Conservation (phyloP, 2,329 filamentous ascomycete species). For the Xylariaceae sp. region DNA sequence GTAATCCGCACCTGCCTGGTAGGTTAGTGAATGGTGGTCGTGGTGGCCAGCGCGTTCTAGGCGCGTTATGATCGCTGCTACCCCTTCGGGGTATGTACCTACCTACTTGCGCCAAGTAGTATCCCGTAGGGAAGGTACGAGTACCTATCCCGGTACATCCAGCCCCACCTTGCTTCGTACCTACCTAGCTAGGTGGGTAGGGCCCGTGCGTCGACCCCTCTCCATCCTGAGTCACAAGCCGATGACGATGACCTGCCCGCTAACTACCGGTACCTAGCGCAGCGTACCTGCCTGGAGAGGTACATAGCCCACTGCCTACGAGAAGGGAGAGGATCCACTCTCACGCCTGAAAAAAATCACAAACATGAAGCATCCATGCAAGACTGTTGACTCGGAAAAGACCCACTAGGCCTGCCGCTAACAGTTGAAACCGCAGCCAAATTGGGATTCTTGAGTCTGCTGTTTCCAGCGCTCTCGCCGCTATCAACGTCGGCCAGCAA, state of each 20-base stretch:
- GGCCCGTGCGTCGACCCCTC: neutral
- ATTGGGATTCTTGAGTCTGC: constrained; percentile 26
- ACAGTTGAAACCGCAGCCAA: constrained; percentile 26
- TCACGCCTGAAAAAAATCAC: neutral
- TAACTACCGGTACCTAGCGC: too few relatives aligned
- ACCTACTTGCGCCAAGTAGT: too few relatives aligned
- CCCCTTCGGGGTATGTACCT: too few relatives aligned
- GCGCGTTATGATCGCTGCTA: too few relatives aligned
- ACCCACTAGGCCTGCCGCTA: constrained; percentile 20
- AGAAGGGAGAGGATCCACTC: neutral
- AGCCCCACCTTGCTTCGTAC: too few relatives aligned
- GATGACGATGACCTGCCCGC: neutral
- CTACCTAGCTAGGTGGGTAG: neutral
- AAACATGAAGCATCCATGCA: neutral
- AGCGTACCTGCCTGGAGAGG: neutral
- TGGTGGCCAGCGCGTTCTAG: too few relatives aligned
- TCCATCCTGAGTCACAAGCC: neutral
- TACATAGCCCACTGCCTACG: too few relatives aligned
- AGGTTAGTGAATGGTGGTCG: too few relatives aligned
- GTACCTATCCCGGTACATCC: too few relatives aligned
- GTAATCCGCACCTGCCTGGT: too few relatives aligned
- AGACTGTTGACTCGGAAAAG: constrained; percentile 2
- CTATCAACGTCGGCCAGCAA: constrained; percentile 15
- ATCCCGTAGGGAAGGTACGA: too few relatives aligned
- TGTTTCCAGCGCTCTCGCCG: constrained; percentile 25